Conservation (phyloP, 2,329 filamentous ascomycete species). For the Trichoderma sp. region DNA sequence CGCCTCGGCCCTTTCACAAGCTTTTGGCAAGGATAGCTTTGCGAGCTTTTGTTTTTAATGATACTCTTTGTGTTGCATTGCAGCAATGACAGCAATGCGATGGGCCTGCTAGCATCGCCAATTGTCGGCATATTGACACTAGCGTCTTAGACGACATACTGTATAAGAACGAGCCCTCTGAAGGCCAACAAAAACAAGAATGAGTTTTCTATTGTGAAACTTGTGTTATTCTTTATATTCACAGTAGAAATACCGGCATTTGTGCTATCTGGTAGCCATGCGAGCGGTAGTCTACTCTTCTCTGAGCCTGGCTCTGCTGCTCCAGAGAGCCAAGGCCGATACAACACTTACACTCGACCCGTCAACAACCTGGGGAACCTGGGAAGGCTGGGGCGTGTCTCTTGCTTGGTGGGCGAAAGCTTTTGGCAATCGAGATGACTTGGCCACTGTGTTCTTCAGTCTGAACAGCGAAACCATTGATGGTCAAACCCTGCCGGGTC, state of each 20-base stretch:
- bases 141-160: not conserved
- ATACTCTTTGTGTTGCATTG: conserved; percentile 13
- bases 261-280: not conserved
- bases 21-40: not conserved
- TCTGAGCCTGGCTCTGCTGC: not conserved
- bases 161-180: conserved; percentile 3
- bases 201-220: not conserved
- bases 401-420: conserved; percentile 24
- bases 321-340: not conserved
- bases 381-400: conserved; percentile 24
- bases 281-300: not conserved
- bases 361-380: conserved; percentile 2
- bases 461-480: conserved; percentile 12
- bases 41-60: not conserved
- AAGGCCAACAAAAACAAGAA: not conserved
- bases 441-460: conserved; percentile 7
- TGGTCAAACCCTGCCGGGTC: conserved; percentile 4
- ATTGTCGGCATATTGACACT: not conserved
- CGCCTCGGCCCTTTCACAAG: not conserved
- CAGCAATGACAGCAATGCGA: not conserved
- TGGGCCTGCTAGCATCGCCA: not conserved
- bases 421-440: conserved; percentile 16
- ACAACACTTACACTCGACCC: conserved; percentile 14
- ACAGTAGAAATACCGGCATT: not conserved
- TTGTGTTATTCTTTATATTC: not conserved